These are phyloP conservation scores for Puccinellia tenuiflora DNA, from an alignment of 176 grass and related monocot genomes.

Conservation along the genomic window DNA sequence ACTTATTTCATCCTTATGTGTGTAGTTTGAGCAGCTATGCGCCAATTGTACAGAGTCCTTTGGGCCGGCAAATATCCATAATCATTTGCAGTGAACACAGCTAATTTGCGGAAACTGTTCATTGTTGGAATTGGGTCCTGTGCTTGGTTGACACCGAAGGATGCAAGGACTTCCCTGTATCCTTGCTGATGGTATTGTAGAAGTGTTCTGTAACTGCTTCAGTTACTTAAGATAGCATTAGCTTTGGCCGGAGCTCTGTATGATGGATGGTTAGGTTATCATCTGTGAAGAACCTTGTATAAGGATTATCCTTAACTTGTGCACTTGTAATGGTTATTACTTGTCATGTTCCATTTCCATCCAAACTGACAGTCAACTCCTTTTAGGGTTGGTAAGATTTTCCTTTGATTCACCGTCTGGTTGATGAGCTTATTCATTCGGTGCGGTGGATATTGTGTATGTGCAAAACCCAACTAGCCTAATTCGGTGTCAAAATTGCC, in stretches of 20 bases:
- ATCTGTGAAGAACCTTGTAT: not conserved
- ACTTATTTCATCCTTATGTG: not conserved
- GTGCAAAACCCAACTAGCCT: no score
- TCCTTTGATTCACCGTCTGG: not conserved
- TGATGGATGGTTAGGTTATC: not conserved
- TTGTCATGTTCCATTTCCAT: not conserved
- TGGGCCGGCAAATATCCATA: constrained; percentile 4
- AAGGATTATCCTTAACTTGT: not conserved
- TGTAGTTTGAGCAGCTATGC: constrained; percentile 37
- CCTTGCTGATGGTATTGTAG: constrained; percentile 2
- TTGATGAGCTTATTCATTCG: not conserved
- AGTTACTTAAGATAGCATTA: constrained; percentile 15
- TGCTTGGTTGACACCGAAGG: constrained; percentile 25
- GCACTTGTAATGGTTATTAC: not conserved
- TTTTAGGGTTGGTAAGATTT: not conserved
- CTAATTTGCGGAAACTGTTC: constrained; percentile 32
- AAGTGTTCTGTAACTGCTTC: not conserved
- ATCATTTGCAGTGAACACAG: constrained; percentile 18
- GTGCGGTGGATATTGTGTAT: no score
- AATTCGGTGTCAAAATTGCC: no score
- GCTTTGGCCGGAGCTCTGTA: not conserved
- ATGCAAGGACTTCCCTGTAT: constrained; percentile 3
- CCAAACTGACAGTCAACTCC: not conserved
- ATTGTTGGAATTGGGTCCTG: constrained; percentile 1
- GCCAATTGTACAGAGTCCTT: constrained; percentile 39